Evolutionary conservation across 2,329 filamentous ascomycete genomes (phyloP), one percentile per base, ranked within the genome.

Genomic region (Daldinia eschscholtzii): DNA sequence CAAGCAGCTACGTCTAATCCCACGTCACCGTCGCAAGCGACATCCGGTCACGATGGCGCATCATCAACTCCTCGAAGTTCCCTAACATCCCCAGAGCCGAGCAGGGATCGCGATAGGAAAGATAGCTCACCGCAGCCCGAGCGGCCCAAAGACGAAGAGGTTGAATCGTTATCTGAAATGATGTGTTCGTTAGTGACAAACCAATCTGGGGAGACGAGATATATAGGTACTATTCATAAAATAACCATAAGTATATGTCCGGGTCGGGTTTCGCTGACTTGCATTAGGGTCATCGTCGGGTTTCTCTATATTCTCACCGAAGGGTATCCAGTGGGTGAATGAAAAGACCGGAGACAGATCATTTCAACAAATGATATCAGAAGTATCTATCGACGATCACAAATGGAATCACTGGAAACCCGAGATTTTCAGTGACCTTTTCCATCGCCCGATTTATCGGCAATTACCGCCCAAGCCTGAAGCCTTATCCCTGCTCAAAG

Each of bases 171-270:
- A 64, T 97, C 95, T 0, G 96, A 99, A 81, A 96, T 98, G 92
- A 98, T 99, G 96, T 98, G 95, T 80, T 98, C 94, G 2, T 83
- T 99, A 35, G 94, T 99, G 33, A 98, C 95, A 1, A 98, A 97
- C 78, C 94, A 95, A 74, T 92, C 89, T 70, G 96, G 96, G 61
- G 96, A 99, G 83, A 98, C 95, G 6, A 88, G 96, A 80, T 99
- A 97, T 78, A 97, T 98, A 74, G 96, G 93, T 94, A 85, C 23
- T 52, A 46, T 50, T 61, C 48, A 57, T 63, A 37, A 33, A 37
- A 13, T 65, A 55, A 75, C 46, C 7, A 18, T 18, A n/a, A 35
- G 35, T 20, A n/a, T 28, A 61, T 10, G 26, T 30, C 10, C 30
- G 33, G 18, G 46, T 30, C 18, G 26, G n/a, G 15, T 33, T 33